phyloP scores from a whole-genome alignment of 768 basidiomycete genomes.

The Pleurotus platypus region DNA sequence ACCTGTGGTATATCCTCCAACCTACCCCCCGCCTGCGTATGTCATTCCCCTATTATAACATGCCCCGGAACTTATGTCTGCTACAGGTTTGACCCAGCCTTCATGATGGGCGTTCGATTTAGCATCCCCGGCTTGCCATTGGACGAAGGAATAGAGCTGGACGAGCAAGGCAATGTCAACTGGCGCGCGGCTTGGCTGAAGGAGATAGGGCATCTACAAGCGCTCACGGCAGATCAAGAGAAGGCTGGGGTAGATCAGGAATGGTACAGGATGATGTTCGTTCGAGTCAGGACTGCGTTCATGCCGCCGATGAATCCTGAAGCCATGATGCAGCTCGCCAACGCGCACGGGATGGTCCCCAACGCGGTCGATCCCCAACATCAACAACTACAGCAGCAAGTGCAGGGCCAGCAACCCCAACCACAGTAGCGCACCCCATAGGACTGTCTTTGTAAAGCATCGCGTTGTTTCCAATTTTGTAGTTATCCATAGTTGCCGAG shows the following conservation, averaged over 20 bases:
- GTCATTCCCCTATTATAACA: conserved; percentile 19
- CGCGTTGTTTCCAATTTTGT: neutral
- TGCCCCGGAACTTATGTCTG: no score
- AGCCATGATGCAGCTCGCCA: conserved; percentile 33
- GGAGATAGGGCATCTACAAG: conserved; percentile 71
- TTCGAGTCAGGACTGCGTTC: conserved; percentile 71
- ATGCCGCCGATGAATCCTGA: conserved; percentile 59
- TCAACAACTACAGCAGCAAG: conserved; percentile 24
- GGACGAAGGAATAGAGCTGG: conserved; percentile 66
- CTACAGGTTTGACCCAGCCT: conserved; percentile 69
- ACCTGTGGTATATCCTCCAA: conserved; percentile 24
- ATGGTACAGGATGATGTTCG: conserved; percentile 84
- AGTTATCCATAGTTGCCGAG: no score
- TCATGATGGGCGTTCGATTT: conserved; percentile 61
- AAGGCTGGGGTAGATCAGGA: conserved; percentile 78
- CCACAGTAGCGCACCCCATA: conserved; percentile 7
- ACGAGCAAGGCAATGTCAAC: conserved; percentile 76
- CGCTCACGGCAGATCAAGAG: conserved; percentile 78
- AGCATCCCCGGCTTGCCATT: conserved; percentile 52
- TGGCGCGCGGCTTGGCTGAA: conserved; percentile 82
- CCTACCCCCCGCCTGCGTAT: conserved; percentile 57
- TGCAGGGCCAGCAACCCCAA: conserved; percentile 24
- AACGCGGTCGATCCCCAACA: conserved; percentile 37
- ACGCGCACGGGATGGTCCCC: conserved; percentile 38
- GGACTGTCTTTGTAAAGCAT: conserved; percentile 1